Base-by-base conservation (phyloP, 1,284 basidiomycete genomes). In the Cutaneotrichosporon daszewskae region DNA sequence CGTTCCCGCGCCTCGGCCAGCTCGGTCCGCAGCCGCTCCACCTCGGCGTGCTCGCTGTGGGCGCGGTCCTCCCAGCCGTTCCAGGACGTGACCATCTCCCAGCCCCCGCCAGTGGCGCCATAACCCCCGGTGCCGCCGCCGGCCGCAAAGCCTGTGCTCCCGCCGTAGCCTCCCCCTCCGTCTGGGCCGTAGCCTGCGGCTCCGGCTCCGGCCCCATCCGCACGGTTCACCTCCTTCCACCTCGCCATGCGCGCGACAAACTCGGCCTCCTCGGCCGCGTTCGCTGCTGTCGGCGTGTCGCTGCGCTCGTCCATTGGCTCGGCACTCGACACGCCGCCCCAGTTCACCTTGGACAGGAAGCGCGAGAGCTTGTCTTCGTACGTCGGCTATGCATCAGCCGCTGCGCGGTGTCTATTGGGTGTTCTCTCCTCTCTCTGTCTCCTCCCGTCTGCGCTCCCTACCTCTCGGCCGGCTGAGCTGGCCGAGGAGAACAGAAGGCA, bases 271-370 rank as follows among this genome's bases (percentile, higher is more conserved):
- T 31, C 28, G 8, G 28, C 28, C 16, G 28, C 28, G 16, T 31
- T 31, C 28, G 28, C 28, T n/a, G 28, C 28, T n/a, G 28, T 31
- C 9, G 28, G 28, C 28, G 28, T n/a, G 26, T 28, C n/a, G 26
- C 11, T 28, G 26, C 26, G 26, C 26, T 11, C 26, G 26, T 28
- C 26, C 26, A 28, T 28, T 11, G 26, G 26, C 12, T 28, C 26
- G 26, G 25, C 25, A 26, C 12, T 18, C 18, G 32, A n/a, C 18
- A 42, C 40, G n/a, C 33, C 40, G n/a, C 43, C 34, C 53, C 53
- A 54, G 62, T 80, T 70, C 42, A 86, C 82, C 70, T 86, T 84
- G 36, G 80, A 81, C 61, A 87, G 83, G 47, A 87, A 75, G 66
- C 85, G 77, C 13, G 76, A 78, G 45, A 87, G 78, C 1, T 86